Evolutionary conservation across 75 land plant species (phyloP), one percentile per base, ranked within the genome.

Genomic region (Gnetum montanum): DNA sequence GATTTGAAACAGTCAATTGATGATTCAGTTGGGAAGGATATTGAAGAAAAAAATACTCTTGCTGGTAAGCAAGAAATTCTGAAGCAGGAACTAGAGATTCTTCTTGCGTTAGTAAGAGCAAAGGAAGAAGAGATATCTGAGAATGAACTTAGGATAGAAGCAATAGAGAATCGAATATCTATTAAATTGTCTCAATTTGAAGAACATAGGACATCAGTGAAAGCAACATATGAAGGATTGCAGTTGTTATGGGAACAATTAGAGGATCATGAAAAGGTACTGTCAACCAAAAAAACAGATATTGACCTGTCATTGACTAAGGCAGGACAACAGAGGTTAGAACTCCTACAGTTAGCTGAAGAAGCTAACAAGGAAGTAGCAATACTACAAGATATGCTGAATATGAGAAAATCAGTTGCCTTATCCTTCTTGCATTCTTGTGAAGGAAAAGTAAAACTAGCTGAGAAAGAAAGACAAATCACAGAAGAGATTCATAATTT

Each of bases 71-170:
- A 63, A 40, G 71, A 66, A 5, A 23, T 53, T 2, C 62, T 88
- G 40, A 58, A 31, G 4, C 59, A 77, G 33, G 93, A 88, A 61
- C 64, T 88, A 24, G 69, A 77, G 6, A 74, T 73, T n/a, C 60
- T 88, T 34, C 74, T 83, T 38, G 76, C 58, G 13, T 53, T 73
- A 44, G 93, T 83, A 11, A 76, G 47, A 52, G 22, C 58, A 11
- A 88, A 88, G 58, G 82, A 88, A 45, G 54, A 69, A 6, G 81
- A 88, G 49, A 80, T 88, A 18, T 78, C 73, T 23, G 80, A 77
- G 49, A 71, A 62, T 59, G 76, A 77, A 31, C 45, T 40, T 7
- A 64, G 62, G 12, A 88, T 88, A 8, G 28, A 68, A 58, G 64
- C 48, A 26, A 72, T 83, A 37, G 82, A 88, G 13, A 47, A 59